phyloP scores from a whole-genome alignment of 1,284 basidiomycete genomes.

The Coniophora puteana region DNA sequence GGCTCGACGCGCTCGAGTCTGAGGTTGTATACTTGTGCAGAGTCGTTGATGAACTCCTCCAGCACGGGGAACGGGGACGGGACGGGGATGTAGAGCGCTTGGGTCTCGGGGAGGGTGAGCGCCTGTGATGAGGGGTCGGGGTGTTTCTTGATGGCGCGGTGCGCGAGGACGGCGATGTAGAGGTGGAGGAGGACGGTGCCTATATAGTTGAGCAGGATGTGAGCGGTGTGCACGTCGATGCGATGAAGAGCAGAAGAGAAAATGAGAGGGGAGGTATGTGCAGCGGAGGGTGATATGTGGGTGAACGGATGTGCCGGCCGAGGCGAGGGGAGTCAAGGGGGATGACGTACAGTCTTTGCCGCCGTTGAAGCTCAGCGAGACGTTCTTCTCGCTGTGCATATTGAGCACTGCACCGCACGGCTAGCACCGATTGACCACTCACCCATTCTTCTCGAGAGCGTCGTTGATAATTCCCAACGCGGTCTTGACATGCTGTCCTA shows the following conservation, averaged over 20 bases:
- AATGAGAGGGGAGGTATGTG: no score
- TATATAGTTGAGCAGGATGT: no score
- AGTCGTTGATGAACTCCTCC: slow-evolving; percentile 79
- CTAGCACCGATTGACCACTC: slow-evolving; percentile 30
- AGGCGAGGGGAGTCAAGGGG: no score
- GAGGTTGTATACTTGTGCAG: slow-evolving; percentile 69
- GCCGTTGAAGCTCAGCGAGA: slow-evolving; percentile 94
- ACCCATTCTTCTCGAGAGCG: slow-evolving; percentile 77
- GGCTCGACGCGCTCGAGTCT: slow-evolving; percentile 66
- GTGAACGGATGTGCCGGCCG: no score
- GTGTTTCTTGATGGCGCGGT: slow-evolving; percentile 30
- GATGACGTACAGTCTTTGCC: slow-evolving; percentile 95
- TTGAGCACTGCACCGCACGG: slow-evolving; percentile 6
- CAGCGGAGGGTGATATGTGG: no score
- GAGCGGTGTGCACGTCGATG: no score
- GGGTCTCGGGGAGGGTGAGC: slow-evolving; percentile 52
- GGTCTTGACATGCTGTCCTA: slow-evolving; percentile 65
- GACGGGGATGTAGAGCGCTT: slow-evolving; percentile 89
- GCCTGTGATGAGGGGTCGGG: not conserved
- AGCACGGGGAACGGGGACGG: slow-evolving; percentile 84
- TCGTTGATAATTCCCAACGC: slow-evolving; percentile 78
- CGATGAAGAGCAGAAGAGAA: no score
- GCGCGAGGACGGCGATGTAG: slow-evolving; percentile 68
- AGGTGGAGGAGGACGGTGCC: slow-evolving; percentile 95
- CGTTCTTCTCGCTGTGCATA: slow-evolving; percentile 51